Base-by-base conservation (phyloP, 2,329 filamentous ascomycete species). In the Aspergillus glaucus region DNA sequence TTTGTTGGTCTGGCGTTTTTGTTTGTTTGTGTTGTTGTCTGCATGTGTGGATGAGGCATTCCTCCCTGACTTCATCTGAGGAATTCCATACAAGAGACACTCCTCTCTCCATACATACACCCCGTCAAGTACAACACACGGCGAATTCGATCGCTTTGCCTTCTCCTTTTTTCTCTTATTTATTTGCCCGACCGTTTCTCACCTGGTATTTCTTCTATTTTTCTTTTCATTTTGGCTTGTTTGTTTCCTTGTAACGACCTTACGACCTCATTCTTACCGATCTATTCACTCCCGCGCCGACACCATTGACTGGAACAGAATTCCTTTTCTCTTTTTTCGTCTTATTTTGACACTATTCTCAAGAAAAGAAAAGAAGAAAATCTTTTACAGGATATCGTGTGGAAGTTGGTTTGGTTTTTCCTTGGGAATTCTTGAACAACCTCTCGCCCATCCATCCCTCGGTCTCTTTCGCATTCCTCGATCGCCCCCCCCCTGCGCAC, bases 1-100 rank as follows among this genome's bases (percentile, higher is more conserved):
- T 58, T 58, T 60, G 58, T 57, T 61, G 59, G 56, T 59, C 55
- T 57, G 55, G 55, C 51, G 56, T 59, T 55, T 55, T 56, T 52
- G 37, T 40, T 40, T 40, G 37, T 21, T 40, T 40, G 37, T 40
- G 37, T 40, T 40, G 37, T 17, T 19, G 14, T 15, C 37, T 40
- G 37, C 17, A 19, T 40, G 15, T 36, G 15, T 40, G 37, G 17
- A 12, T 40, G 26, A 30, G 10, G 37, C 19, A 40, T 40, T 12
- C 10, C 37, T 40, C 19, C 56, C 55, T 56, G 53, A 51, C 17
- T 40, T 19, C 17, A 7, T 36, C 10, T 17, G 15, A 17, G 14
- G 34, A n/a, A 36, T 36, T n/a, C 34, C 34, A 36, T 40, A 15
- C 37, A 30, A 30, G 26, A 28, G 26, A 28, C 51, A 50, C 41